Base-by-base conservation (phyloP, 768 basidiomycete genomes). In the Cystobasidiopsis lactophilus region DNA sequence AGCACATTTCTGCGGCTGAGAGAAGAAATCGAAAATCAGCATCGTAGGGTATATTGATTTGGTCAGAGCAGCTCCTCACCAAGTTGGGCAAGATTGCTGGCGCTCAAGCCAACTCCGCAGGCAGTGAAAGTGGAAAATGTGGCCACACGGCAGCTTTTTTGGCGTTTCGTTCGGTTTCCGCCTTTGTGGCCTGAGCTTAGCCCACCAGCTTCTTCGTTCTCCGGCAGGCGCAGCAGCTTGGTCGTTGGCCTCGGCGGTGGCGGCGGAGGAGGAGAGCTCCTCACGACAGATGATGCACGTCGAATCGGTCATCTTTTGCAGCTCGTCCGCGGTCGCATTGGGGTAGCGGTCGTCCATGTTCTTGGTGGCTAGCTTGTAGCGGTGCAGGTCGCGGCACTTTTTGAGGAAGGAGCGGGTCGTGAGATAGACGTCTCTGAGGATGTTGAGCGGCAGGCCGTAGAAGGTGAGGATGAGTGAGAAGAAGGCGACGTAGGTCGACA, bases 221-320 rank as follows among this genome's bases (percentile, higher is more conserved):
- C 29, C 16, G 45, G 14, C 16, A 29, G 24, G 14, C 9, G 46
- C 21, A 18, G 33, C 21, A 21, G 41, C 18, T 35, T 33, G 65
- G 37, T 50, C 54, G 65, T 38, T n/a, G n/a, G n/a, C n/a, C 7
- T 35, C 33, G 55, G 39, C 30, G 55, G 58, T 24, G 50, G 10
- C 9, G 23, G 54, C 37, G 72, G 66, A 50, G 71, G 31, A 62
- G 52, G 46, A 63, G 88, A 98, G 85, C 64, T 96, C 93, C 67
- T 98, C 93, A 13, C 93, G 76, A 63, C 93, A 98, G 57, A 98
- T 95, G 60, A 98, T 96, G 64, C 93, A 98, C 2, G 86, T 95
- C 53, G 76, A 76, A 67, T 96, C 93, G 48, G 75, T 78, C 76
- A 80, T 80, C 2, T 73, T 71, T 10, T 72, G 67, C 67, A 96